Conservation (phyloP, 305 asterid species). For the Stenogyne calaminthoides region DNA sequence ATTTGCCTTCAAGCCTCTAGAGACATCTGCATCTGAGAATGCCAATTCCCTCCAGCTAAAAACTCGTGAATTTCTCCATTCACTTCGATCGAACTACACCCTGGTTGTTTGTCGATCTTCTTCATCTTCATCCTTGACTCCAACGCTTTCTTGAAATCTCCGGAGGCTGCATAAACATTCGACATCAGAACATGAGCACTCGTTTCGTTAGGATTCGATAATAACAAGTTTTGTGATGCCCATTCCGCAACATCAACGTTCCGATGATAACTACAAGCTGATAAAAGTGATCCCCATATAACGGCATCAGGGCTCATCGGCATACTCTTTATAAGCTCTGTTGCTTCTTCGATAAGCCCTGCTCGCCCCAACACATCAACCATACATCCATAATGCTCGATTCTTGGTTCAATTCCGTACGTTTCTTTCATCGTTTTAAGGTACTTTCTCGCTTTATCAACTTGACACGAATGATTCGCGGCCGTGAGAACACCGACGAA, state of each 20-base stretch:
- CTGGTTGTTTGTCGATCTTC: slow-evolving; percentile 54
- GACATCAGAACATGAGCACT: slow-evolving; percentile 60
- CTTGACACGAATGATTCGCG: slow-evolving; percentile 57
- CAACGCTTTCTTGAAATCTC: slow-evolving; percentile 51
- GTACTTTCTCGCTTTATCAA: slow-evolving; percentile 48
- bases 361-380: slow-evolving; percentile 70
- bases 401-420: slow-evolving; percentile 46
- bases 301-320: slow-evolving; percentile 55
- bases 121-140: slow-evolving; percentile 54
- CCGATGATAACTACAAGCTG: slow-evolving; percentile 43
- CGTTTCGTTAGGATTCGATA: slow-evolving; percentile 49
- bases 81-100: slow-evolving; percentile 69
- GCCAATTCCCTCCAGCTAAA: slow-evolving; percentile 52
- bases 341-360: slow-evolving; percentile 66
- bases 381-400: slow-evolving; percentile 68
- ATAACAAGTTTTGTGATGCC: slow-evolving; percentile 51
- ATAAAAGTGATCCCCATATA: slow-evolving; percentile 63
- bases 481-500: slow-evolving; percentile 57
- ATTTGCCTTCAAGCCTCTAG: background rate
- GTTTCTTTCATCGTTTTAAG: slow-evolving; percentile 45
- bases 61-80: slow-evolving; percentile 76
- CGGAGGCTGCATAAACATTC: slow-evolving; percentile 59
- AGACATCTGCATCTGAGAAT: slow-evolving; percentile 11
- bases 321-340: slow-evolving; percentile 50
- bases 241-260: slow-evolving; percentile 49